These are phyloP conservation scores for Umbelopsis ramanniana DNA, from an alignment of 192 early-diverging fungal species.

Conservation along the genomic window DNA sequence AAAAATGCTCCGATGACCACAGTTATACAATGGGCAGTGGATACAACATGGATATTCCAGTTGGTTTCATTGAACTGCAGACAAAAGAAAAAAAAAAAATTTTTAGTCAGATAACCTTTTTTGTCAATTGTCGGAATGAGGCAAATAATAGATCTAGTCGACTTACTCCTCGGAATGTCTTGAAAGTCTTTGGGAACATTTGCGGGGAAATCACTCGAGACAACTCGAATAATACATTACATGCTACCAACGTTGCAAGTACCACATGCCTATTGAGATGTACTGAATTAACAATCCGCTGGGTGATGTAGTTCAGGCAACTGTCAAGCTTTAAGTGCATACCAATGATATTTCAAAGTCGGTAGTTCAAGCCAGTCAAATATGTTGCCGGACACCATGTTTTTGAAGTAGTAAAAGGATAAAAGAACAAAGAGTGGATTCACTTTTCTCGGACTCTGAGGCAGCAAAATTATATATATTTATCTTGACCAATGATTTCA, in stretches of 20 bases:
- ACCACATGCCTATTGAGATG: constrained; percentile 28
- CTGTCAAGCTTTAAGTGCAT: constrained; percentile 26
- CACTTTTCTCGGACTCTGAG: not conserved
- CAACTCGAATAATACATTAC: constrained; percentile 56
- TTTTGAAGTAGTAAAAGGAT: constrained; percentile 4
- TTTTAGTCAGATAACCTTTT: not conserved
- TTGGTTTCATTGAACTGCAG: constrained; percentile 46
- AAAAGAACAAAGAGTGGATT: constrained; percentile 12
- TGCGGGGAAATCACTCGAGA: constrained; percentile 65
- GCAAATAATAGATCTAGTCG: not conserved
- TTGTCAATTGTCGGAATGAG: not conserved
- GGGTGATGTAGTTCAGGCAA: too few relatives aligned
- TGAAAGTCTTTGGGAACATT: constrained; percentile 72
- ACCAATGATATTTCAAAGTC: constrained; percentile 68
- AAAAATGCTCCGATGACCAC: constrained; percentile 69
- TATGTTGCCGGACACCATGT: constrained; percentile 28
- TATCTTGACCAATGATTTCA: too few relatives aligned
- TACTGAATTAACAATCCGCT: constrained; percentile 35
- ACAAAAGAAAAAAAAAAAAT: not conserved
- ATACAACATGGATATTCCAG: constrained; percentile 84
- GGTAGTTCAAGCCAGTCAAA: constrained; percentile 60
- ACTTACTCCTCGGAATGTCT: constrained; percentile 53
- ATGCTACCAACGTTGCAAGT: constrained; percentile 39
- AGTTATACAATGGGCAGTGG: constrained; percentile 70
- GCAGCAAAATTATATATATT: not conserved